These are phyloP conservation scores for Xylaria palmicola DNA, from an alignment of 495 filamentous ascomycete species.

Conservation along the genomic window DNA sequence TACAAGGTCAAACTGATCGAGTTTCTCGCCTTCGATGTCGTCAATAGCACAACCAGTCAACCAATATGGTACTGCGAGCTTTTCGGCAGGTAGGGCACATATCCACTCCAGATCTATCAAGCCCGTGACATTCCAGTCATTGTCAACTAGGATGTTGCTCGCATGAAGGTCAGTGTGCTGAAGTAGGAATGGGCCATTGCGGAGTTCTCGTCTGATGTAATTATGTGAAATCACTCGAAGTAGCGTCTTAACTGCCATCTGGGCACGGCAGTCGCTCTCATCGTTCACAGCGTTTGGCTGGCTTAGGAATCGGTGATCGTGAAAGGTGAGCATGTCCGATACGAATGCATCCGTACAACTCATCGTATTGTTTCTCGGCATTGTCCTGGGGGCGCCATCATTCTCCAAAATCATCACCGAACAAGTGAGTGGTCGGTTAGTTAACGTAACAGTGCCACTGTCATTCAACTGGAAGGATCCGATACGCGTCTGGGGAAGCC, in stretches of 20 bases:
- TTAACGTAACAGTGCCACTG: constrained; percentile 28
- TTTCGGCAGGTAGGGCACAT: constrained; percentile 31
- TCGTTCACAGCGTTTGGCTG: constrained; percentile 32
- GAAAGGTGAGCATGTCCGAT: constrained; percentile 29
- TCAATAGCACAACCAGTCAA: constrained; percentile 28
- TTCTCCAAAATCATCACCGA: constrained; percentile 35
- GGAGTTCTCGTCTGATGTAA: constrained; percentile 21
- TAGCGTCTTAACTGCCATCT: constrained; percentile 30
- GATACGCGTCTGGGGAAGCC: constrained; percentile 32
- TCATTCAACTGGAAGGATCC: constrained; percentile 35
- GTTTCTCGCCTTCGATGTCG: constrained; percentile 10
- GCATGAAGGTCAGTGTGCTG: constrained; percentile 25
- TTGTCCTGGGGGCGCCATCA: constrained; percentile 28
- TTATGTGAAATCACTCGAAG: constrained; percentile 28
- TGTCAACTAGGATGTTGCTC: constrained; percentile 40
- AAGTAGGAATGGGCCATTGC: constrained; percentile 23
- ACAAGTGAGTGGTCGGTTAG: constrained; percentile 35
- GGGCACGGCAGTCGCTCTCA: constrained; percentile 24
- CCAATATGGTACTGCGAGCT: constrained; percentile 32
- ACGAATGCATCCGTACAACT: constrained; percentile 26
- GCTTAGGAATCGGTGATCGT: constrained; percentile 30
- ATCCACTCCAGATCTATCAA: constrained; percentile 30
- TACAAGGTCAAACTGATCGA: constrained; percentile 12
- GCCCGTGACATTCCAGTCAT: constrained; percentile 29
- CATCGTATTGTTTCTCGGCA: constrained; percentile 30